Evolutionary conservation across 2,329 filamentous ascomycete genomes (phyloP), one percentile per base, ranked within the genome.

Genomic region (Colletotrichum horii): DNA sequence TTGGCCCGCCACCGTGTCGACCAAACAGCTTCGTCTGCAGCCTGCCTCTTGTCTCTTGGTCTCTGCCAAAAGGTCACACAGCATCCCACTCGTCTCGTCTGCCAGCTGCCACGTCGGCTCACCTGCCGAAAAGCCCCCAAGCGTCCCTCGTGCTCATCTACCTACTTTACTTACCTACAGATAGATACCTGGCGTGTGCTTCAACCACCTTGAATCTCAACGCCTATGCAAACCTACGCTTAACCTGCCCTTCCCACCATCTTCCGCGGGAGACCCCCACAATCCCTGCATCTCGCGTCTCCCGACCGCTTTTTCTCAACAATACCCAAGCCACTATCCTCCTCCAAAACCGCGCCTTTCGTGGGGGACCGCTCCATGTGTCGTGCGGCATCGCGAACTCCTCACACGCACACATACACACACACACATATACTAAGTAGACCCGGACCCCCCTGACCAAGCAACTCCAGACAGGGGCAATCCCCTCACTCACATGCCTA

Each of bases 221-320:
- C 34, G 43, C 43, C 61, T 36, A 26, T 60, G 52, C 16, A 48
- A 43, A 52, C n/a, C n/a, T n/a, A n/a, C 62, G 32, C 55, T 48
- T 58, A 15, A 26, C 58, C n/a, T 34, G 48, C 4, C n/a, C 36
- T 38, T 65, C 34, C 60, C 55, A 58, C 34, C 56, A 24, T 58
- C 62, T 43, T 34, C 38, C 61, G 38, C 55, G 68, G 73, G 62
- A 58, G 56, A 60, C 64, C 70, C 70, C 70, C 64, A 73, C 73
- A 58, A 68, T 64, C 70, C 73, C 64, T 73, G 73, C 64, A 73
- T 73, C 22, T 67, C 43, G 48, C 32, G 43, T 60, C 62, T 60
- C 56, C 62, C 68, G 72, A 69, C 64, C 70, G 64, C 70, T 58
- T 75, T 64, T 66, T 48, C 70, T 76, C 74, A 74, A 76, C 70